These are phyloP conservation scores for Lycium ferocissimum DNA, from an alignment of 257 asterid species.

Conservation along the genomic window DNA sequence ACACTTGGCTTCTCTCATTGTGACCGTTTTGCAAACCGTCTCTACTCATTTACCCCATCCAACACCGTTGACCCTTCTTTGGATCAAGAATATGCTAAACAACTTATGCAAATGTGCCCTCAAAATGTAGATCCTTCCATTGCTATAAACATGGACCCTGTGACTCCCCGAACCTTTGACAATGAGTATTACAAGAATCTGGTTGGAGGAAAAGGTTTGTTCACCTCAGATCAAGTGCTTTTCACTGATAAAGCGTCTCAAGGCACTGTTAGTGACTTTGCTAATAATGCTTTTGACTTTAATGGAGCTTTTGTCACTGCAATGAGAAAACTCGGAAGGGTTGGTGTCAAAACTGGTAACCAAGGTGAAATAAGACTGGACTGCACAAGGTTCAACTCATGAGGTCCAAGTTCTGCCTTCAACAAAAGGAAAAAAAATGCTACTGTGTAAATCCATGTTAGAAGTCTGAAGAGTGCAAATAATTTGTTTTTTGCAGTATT, in stretches of 20 bases:
- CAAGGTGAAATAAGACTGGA: conserved; percentile 69
- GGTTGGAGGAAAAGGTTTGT: conserved; percentile 67
- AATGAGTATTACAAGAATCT: conserved; percentile 65
- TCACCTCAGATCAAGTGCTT: conserved; percentile 76
- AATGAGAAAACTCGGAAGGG: conserved; percentile 75
- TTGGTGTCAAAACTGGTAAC: conserved; percentile 63
- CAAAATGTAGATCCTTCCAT: conserved; percentile 51
- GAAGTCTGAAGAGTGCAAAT: background rate
- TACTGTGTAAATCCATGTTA: background rate
- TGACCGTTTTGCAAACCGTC: conserved; percentile 60
- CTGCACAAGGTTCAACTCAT: conserved; percentile 62
- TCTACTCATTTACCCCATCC: conserved; percentile 60
- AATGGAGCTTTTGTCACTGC: conserved; percentile 61
- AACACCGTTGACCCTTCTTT: conserved; percentile 65
- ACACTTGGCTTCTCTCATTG: conserved; percentile 84
- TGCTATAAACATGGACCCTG: conserved; percentile 63
- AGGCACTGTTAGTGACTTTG: conserved; percentile 56
- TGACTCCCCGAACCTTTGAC: conserved; percentile 64
- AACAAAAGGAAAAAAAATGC: background rate
- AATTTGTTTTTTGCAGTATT: background rate
- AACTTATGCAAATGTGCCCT: conserved; percentile 66
- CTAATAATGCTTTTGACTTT: conserved; percentile 51
- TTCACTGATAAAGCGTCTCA: conserved; percentile 57
- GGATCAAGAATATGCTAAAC: conserved; percentile 61
- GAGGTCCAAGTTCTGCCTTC: background rate